Percentiles rank a stretch among this genome's conserved stretches.
These are phyloP conservation scores for Neurospora sp. DNA, from an alignment of 495 filamentous ascomycete species.

Conservation along the genomic window DNA sequence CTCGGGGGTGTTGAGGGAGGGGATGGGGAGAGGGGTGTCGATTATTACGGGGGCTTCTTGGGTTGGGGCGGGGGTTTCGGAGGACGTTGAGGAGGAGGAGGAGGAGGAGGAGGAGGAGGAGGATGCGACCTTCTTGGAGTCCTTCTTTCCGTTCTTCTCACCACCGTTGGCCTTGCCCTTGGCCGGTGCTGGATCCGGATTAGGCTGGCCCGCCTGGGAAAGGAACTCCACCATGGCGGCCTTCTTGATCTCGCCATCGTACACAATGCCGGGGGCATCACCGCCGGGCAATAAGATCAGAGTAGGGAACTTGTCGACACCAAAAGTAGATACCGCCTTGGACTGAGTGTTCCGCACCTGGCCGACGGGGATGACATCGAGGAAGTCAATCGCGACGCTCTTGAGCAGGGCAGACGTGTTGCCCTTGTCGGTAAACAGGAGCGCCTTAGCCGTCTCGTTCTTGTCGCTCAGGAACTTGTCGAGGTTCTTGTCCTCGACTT, in stretches of 20 bases:
- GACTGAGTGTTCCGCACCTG: slow-evolving; percentile 81
- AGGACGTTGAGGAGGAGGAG: slow-evolving; percentile 22
- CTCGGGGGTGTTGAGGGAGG: slow-evolving; percentile 35
- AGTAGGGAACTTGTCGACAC: slow-evolving; percentile 66
- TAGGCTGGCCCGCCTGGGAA: slow-evolving; percentile 66
- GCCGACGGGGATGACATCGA: slow-evolving; percentile 70
- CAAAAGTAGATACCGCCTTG: slow-evolving; percentile 61
- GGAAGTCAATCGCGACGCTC: slow-evolving; percentile 82
- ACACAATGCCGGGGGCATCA: slow-evolving; percentile 56
- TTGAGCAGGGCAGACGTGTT: slow-evolving; percentile 73
- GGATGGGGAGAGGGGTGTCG: slow-evolving; percentile 46
- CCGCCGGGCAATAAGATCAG: slow-evolving; percentile 73
- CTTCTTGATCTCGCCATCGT: slow-evolving; percentile 82
- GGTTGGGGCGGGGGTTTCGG: slow-evolving; percentile 25
- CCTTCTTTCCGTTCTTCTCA: slow-evolving; percentile 31
- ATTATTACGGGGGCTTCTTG: slow-evolving; percentile 35
- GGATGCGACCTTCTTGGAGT: slow-evolving; percentile 38
- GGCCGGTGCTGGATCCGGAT: slow-evolving; percentile 50
- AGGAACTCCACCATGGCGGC: slow-evolving; percentile 74
- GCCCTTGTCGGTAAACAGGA: slow-evolving; percentile 93
- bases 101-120: slow-evolving; percentile 35
- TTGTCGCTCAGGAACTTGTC: slow-evolving; percentile 64
- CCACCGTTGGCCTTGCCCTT: slow-evolving; percentile 11
- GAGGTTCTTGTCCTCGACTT: slow-evolving; percentile 69
- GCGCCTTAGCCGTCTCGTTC: slow-evolving; percentile 70